phyloP scores from a whole-genome alignment of 2,329 filamentous ascomycete species.

The Madurella fahalii region DNA sequence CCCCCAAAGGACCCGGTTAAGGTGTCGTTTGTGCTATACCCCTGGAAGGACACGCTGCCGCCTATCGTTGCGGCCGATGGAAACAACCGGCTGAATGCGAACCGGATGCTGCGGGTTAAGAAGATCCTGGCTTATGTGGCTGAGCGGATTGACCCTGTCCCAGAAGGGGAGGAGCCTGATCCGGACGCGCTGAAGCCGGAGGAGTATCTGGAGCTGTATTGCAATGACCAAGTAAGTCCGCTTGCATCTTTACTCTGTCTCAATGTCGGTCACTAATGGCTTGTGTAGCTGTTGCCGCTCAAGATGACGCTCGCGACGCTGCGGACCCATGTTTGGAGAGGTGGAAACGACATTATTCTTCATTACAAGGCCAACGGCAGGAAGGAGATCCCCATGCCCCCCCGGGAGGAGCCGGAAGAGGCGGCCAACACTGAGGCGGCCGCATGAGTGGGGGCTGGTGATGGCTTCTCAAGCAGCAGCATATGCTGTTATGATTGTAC shows the following conservation, averaged over 20 bases:
- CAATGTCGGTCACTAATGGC: conserved; percentile 4
- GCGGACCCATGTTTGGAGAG: conserved; percentile 88
- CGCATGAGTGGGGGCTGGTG: not conserved
- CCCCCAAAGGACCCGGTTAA: conserved; percentile 90
- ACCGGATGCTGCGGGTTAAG: conserved; percentile 90
- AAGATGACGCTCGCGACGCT: conserved; percentile 94
- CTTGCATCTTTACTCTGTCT: not conserved
- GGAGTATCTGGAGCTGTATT: conserved; percentile 92
- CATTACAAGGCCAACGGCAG: conserved; percentile 91
- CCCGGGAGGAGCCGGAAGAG: conserved; percentile 20
- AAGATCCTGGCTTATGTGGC: conserved; percentile 92
- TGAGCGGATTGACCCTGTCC: conserved; percentile 73
- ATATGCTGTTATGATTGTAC: not conserved
- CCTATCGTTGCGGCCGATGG: conserved; percentile 70
- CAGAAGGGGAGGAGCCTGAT: conserved; percentile 47
- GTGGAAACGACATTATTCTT: conserved; percentile 85
- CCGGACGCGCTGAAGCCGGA: conserved; percentile 68
- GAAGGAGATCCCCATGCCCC: conserved; percentile 53
- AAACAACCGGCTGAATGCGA: conserved; percentile 90
- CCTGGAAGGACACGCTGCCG: conserved; percentile 71
- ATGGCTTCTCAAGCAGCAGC: not conserved
- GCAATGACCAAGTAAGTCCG: conserved; percentile 75
- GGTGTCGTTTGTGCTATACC: conserved; percentile 88
- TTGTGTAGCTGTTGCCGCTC: conserved; percentile 59
- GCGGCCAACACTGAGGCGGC: conserved; percentile 4